These are phyloP conservation scores for Tagetes erecta DNA, from an alignment of 129 eudicot genomes.

Conservation along the genomic window DNA sequence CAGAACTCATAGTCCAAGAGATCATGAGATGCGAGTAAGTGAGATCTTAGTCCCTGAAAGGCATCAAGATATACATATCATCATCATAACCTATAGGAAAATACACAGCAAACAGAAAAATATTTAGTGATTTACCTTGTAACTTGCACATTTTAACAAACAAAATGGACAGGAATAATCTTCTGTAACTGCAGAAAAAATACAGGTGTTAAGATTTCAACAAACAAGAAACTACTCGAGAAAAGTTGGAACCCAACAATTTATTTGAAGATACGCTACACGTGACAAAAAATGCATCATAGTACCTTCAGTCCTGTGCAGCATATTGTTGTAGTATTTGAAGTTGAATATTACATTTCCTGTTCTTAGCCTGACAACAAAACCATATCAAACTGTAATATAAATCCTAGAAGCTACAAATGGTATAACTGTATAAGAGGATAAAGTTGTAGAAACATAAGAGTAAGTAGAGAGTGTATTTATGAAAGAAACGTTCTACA, in stretches of 20 bases:
- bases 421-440: background rate
- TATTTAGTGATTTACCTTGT: slow-evolving; percentile 47
- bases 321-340: slow-evolving; percentile 61
- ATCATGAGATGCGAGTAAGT: slow-evolving; percentile 76
- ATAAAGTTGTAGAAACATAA: background rate
- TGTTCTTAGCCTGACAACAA: slow-evolving; percentile 65
- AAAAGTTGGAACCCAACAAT: background rate
- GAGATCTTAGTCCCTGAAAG: slow-evolving; percentile 73
- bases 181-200: slow-evolving; percentile 71
- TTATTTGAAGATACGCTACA: background rate
- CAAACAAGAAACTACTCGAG: background rate
- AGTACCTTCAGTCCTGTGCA: slow-evolving; percentile 90
- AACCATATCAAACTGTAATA: slow-evolving; percentile 15
- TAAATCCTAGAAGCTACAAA: slow-evolving; percentile 22
- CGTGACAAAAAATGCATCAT: slow-evolving; percentile 5
- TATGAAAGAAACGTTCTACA: background rate
- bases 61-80: slow-evolving; percentile 18
- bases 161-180: slow-evolving; percentile 94
- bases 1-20: slow-evolving; percentile 76
- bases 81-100: background rate
- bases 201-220: background rate
- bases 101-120: slow-evolving; percentile 18
- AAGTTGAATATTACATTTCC: slow-evolving; percentile 92
- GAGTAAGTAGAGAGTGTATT: background rate
- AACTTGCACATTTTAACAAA: slow-evolving; percentile 81